These are phyloP conservation scores for Populus hybrid DNA, from an alignment of 441 rosid species.

Conservation along the genomic window DNA sequence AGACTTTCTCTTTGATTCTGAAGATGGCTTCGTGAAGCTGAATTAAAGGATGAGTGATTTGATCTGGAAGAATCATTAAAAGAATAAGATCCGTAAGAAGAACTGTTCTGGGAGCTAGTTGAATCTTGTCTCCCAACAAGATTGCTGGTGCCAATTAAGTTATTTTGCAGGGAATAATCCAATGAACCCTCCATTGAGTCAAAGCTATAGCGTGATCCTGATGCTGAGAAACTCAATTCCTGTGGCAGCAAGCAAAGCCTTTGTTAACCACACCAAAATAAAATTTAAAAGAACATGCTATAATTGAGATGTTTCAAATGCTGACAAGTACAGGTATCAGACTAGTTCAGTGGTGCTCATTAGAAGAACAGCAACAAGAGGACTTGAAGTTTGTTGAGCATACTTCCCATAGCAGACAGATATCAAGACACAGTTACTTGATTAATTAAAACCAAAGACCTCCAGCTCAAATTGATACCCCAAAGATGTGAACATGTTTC, in stretches of 20 bases:
- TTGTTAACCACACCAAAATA: slow-evolving; percentile 13
- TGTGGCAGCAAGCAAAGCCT: slow-evolving; percentile 22
- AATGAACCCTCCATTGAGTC: slow-evolving; percentile 50
- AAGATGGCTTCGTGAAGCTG: slow-evolving; percentile 30
- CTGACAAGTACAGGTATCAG: not conserved
- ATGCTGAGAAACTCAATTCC: slow-evolving; percentile 49
- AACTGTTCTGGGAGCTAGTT: slow-evolving; percentile 34
- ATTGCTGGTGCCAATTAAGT: slow-evolving; percentile 26
- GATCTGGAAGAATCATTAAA: slow-evolving; percentile 39
- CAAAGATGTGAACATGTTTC: not conserved
- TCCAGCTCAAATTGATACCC: not conserved
- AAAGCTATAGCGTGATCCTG: slow-evolving; percentile 48
- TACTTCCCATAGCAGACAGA: not conserved
- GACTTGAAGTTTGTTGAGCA: not conserved
- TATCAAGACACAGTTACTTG: not conserved
- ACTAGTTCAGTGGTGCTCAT: not conserved
- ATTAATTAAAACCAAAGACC: not conserved
- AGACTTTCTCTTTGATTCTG: slow-evolving; percentile 38
- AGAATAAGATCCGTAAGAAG: slow-evolving; percentile 33
- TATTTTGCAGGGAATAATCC: slow-evolving; percentile 29
- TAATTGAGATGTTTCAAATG: not conserved
- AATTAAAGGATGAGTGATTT: slow-evolving; percentile 34
- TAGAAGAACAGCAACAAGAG: not conserved
- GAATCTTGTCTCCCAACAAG: slow-evolving; percentile 48
- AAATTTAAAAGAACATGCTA: not conserved